Evolutionary conservation across 2,329 filamentous ascomycete genomes (phyloP).

Genomic region (Ascochyta pisi): DNA sequence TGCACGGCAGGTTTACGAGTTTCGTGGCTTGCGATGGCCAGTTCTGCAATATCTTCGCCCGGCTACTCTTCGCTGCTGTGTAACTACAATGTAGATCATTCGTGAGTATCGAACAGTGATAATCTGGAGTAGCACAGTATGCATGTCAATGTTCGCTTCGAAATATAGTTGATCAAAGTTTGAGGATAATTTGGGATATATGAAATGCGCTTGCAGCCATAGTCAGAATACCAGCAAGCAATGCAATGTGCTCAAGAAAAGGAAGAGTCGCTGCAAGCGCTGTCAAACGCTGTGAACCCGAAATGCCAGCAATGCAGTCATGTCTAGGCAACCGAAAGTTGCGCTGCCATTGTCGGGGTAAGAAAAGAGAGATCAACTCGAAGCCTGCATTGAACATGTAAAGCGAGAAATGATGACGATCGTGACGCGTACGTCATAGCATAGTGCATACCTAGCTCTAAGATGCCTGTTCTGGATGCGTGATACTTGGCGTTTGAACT

Average conservation of each 20-base stretch:
- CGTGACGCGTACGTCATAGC: background rate
- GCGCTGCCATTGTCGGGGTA: background rate
- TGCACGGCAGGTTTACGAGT: background rate
- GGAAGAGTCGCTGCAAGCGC: background rate
- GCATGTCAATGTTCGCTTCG: background rate
- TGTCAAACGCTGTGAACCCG: background rate
- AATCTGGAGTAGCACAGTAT: background rate
- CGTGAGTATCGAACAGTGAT: background rate
- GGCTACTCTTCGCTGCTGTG: background rate
- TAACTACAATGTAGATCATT: background rate
- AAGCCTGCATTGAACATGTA: background rate
- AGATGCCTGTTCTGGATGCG: conserved; percentile 14
- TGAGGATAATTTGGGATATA: background rate
- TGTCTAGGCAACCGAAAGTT: background rate
- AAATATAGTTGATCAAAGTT: background rate
- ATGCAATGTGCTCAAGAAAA: background rate
- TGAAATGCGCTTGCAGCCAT: background rate
- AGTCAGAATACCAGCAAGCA: conserved; percentile 1
- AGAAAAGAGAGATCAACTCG: background rate
- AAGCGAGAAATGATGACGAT: background rate
- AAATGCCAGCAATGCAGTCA: conserved; percentile 19
- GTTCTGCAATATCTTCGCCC: background rate
- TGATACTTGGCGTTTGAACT: conserved; percentile 50
- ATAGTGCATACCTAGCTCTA: conserved; percentile 10
- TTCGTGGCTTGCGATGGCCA: background rate